Conservation (phyloP, 805 yeast genomes). For the Isabelozyma heimii region DNA sequence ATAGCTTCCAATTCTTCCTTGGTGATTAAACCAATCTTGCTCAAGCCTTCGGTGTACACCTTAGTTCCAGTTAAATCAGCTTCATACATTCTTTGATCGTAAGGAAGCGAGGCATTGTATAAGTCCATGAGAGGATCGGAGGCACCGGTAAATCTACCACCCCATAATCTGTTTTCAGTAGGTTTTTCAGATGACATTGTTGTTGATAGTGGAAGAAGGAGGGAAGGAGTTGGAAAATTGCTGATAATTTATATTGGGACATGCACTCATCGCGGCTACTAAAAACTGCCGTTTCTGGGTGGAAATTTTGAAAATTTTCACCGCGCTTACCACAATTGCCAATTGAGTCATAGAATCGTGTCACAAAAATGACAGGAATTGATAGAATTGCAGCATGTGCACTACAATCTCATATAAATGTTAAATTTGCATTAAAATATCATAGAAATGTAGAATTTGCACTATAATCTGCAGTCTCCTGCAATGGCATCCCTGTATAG, state of each 20-base stretch:
- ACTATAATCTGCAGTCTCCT: too few relatives aligned
- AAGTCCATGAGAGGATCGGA: slow-evolving; percentile 97
- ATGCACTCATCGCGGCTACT: not conserved
- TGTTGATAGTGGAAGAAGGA: not conserved
- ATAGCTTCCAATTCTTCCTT: slow-evolving; percentile 73
- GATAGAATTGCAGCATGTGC: not conserved
- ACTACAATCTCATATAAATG: too few relatives aligned
- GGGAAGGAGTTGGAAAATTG: not conserved
- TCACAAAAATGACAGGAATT: not conserved
- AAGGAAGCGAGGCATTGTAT: slow-evolving; percentile 95
- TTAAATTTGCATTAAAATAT: too few relatives aligned
- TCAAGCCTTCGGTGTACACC: slow-evolving; percentile 85
- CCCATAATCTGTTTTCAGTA: slow-evolving; percentile 84
- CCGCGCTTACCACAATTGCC: not conserved
- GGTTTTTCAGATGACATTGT: slow-evolving; percentile 41
- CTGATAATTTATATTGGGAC: not conserved
- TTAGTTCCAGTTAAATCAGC: slow-evolving; percentile 94
- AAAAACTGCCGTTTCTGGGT: not conserved
- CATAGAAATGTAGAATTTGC: too few relatives aligned
- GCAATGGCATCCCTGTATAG: too few relatives aligned
- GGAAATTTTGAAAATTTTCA: not conserved
- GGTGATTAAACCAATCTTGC: slow-evolving; percentile 73
- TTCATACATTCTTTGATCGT: slow-evolving; percentile 90
- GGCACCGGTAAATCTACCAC: slow-evolving; percentile 96
- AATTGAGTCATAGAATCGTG: not conserved